Percentiles rank a stretch among this genome's conserved stretches.
These are phyloP conservation scores for Alternaria arbusti DNA, from an alignment of 2,329 filamentous ascomycete genomes.

Conservation along the genomic window DNA sequence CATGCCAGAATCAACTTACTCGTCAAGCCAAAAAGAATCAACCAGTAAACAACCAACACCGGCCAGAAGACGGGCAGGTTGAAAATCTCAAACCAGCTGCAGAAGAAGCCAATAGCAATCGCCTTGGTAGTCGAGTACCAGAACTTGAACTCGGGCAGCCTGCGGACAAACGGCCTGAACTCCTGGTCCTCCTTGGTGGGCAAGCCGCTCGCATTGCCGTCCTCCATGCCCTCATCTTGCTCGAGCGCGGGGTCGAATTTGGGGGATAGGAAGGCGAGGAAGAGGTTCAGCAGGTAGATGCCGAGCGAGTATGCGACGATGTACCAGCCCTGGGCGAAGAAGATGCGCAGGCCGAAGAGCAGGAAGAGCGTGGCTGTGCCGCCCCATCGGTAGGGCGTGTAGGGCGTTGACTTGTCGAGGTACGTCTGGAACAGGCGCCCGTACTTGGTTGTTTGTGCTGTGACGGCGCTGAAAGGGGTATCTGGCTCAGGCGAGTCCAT, in stretches of 20 bases:
- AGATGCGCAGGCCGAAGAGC: conserved; percentile 86
- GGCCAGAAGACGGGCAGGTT: conserved; percentile 99
- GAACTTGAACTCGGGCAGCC: conserved; percentile 99
- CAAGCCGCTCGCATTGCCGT: conserved; percentile 76
- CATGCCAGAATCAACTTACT: conserved; percentile 65
- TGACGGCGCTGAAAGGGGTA: conserved; percentile 90
- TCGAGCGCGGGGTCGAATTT: conserved; percentile 99
- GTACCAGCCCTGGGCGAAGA: conserved; percentile 97
- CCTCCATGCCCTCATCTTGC: conserved; percentile 94
- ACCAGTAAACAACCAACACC: conserved; percentile 96
- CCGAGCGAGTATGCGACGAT: conserved; percentile 98
- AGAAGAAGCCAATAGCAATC: conserved; percentile 79
- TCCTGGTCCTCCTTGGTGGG: conserved; percentile 97
- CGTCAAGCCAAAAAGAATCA: conserved; percentile 93
- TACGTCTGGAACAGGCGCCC: conserved; percentile 88
- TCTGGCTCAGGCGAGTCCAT: conserved; percentile 92
- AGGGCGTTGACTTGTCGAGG: conserved; percentile 92
- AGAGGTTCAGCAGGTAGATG: conserved; percentile 98
- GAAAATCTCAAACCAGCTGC: conserved; percentile 93
- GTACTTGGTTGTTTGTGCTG: conserved; percentile 79
- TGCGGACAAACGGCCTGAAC: conserved; percentile 95
- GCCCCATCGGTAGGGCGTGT: conserved; percentile 86
- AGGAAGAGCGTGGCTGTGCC: conserved; percentile 78
- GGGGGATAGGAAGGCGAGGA: conserved; percentile 96
- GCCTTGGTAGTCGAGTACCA: conserved; percentile 96